Evolutionary conservation across 2,329 filamentous ascomycete genomes (phyloP), one percentile per base, ranked within the genome.

Genomic region (Botrytis porri): DNA sequence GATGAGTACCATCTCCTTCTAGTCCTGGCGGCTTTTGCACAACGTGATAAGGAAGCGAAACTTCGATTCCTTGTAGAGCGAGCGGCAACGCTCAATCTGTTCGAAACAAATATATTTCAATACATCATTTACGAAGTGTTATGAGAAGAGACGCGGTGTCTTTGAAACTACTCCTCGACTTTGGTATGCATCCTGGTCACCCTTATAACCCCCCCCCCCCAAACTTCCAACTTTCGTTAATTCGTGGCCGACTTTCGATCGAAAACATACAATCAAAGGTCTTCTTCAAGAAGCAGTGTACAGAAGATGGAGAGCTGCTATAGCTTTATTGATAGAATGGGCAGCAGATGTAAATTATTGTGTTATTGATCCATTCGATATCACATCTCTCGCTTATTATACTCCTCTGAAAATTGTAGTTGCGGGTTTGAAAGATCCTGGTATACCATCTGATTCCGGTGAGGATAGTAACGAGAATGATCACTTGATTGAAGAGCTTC

Each of bases 41-140:
- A 2, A 29, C 2, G 6, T 8, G n/a, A 54, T 18, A 54, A 54
- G 1, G 51, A 54, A 54, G 51, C 51, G 4, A 54, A 54, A 54
- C 51, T 54, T 54, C n/a, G 5, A 0, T 54, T 16, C 0, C 1
- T 54, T 9, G 0, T 29, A 29, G n/a, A 54, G n/a, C n/a, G 14
- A 54, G 51, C 51, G 51, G 51, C 3, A 25, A 3, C 25, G 7
- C 4, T 16, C 5, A 14, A 12, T 54, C 12, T 18, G 0, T 3
- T 1, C 0, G 14, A 29, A 54, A 16, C 51, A 54, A 5, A 16
- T 7, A 8, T 29, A 7, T 29, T 16, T 14, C 12, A 54, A 6
- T 2, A 29, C 1, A 16, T 54, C 14, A 54, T 18, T 0, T 16
- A 7, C 0, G n/a, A 54, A 18, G 51, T 29, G 8, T 7, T 54